Base-by-base conservation (phyloP, 2,329 filamentous ascomycete genomes). In the Sclerotinia subarctica region DNA sequence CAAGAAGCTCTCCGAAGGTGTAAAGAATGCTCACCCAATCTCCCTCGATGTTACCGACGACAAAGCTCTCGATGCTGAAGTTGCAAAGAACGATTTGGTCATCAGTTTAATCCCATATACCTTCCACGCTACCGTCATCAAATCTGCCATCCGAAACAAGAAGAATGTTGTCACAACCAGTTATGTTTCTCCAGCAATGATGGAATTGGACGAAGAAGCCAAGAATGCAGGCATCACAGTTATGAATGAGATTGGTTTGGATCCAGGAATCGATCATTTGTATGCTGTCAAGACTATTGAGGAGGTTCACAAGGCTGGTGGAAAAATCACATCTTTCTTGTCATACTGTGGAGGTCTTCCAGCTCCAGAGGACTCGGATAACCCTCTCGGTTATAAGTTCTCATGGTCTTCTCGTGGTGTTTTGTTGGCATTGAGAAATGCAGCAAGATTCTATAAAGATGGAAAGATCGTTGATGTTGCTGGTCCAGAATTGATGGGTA, bases 131-230 rank as follows among this genome's bases (percentile, higher is more conserved):
- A 84, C 86, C 67, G 93, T 97, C 76, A 96, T 97, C 87, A 94
- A 96, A 86, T 89, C 90, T 47, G 94, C 93, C 72, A 97, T 98
- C 81, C 87, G 90, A 76, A 86, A 90, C 76, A 97, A 97, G 91
- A 97, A 94, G 86, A 83, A 98, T 83, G 93, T 98, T 70, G 94
- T 98, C 77, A 97, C 94, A 69, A 97, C 94, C 42, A 93, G 88
- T 73, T 98, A 98, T 78, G 91, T 97, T 73, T 96, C 92, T 5
- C 93, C 93, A 4, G 92, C 92, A 72, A 97, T 97, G 93, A 81
- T 90, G 82, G 94, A 94, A 83, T 88, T 98, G 63, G 90, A 97
- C 76, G 83, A 88, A 75, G 83, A 90, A 75, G 88, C 86, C 79
- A 96, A 97, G 85, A 91, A 90, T 71, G 94, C 94, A 24, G 94